Base-by-base conservation (phyloP, 495 filamentous ascomycete species). In the Neurospora terricola region DNA sequence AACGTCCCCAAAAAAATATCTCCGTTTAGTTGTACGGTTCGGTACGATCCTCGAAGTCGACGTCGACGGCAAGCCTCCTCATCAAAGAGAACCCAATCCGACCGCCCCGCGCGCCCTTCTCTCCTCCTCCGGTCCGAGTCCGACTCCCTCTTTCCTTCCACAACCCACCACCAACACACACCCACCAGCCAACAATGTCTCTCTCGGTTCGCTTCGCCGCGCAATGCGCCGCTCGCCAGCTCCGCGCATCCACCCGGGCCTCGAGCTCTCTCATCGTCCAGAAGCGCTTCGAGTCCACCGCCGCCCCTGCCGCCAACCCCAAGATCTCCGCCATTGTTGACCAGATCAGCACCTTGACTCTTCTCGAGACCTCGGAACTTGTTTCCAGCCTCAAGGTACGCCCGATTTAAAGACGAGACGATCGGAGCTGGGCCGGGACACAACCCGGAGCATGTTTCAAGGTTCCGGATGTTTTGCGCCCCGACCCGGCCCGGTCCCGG, bases 291-390 rank as follows among this genome's bases (percentile, higher is more conserved):
- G 88, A 91, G 81, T 91, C 93, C 70, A 92, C 91, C 72, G 89
- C 91, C 71, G 86, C 87, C 36, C 81, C 89, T 71, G 87, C 87
- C 23, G 82, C 87, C 72, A 94, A 91, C 82, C 93, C 96, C 37
- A 98, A 98, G 87, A 96, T 99, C 77, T 77, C 89, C 70, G 88
- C 87, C 70, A 98, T 99, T 77, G 96, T 99, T 73, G 96, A 98
- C 83, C 94, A 98, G 82, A 98, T 99, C 80, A 94, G 94, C 83
- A 90, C 94, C 90, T 92, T 99, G 88, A 99, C 94, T 23, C 86
- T 99, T 72, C 83, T 99, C 78, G 96, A 99, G 87, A 99, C 96
- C 8, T 94, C 96, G 48, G 95, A 98, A 81, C 85, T 99, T 23
- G 96, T 99, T 38, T 88, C 94, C 45, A 92, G 88, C 79, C 84